These are phyloP conservation scores for Hagleromyces aurorensis DNA, from an alignment of 805 yeast genomes.

Conservation along the genomic window DNA sequence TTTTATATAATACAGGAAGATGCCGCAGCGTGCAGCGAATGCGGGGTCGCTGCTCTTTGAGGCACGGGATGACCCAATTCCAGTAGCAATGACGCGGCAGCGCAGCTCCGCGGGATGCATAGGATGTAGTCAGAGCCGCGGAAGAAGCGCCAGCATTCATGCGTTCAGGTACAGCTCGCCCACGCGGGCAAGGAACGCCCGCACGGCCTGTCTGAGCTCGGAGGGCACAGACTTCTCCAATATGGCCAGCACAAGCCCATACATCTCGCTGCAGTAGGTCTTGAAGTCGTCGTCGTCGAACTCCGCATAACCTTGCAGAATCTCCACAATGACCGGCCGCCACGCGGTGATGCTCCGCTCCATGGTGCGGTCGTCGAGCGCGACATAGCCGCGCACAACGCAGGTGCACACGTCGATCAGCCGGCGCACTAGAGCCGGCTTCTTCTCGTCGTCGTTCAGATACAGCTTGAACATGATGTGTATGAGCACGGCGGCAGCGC, in stretches of 20 bases:
- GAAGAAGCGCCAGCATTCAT: not conserved
- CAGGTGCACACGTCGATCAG: slow-evolving; percentile 62
- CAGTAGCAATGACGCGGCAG: not conserved
- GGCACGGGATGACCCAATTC: not conserved
- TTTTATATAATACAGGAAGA: not conserved
- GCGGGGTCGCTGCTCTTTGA: no score
- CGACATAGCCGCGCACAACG: slow-evolving; percentile 61
- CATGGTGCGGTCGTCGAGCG: slow-evolving; percentile 64
- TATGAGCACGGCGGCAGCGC: slow-evolving; percentile 80
- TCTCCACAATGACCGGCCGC: slow-evolving; percentile 88
- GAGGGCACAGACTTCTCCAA: slow-evolving; percentile 53
- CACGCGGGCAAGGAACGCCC: slow-evolving; percentile 48
- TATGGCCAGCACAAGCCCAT: slow-evolving; percentile 48
- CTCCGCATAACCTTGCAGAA: slow-evolving; percentile 72
- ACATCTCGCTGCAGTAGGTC: slow-evolving; percentile 50
- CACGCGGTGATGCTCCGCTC: slow-evolving; percentile 77
- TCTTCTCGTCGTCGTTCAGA: slow-evolving; percentile 39
- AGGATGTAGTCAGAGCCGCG: no score
- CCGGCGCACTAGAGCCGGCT: slow-evolving; percentile 35
- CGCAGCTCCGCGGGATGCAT: not conserved
- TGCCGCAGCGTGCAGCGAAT: no score
- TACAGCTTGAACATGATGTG: slow-evolving; percentile 74
- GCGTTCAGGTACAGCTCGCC: slow-evolving; percentile 40
- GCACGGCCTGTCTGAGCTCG: slow-evolving; percentile 55
- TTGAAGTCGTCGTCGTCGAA: slow-evolving; percentile 67